Evolutionary conservation across 257 asterid species (phyloP).

Genomic region (Nicotiana sylvestris): DNA sequence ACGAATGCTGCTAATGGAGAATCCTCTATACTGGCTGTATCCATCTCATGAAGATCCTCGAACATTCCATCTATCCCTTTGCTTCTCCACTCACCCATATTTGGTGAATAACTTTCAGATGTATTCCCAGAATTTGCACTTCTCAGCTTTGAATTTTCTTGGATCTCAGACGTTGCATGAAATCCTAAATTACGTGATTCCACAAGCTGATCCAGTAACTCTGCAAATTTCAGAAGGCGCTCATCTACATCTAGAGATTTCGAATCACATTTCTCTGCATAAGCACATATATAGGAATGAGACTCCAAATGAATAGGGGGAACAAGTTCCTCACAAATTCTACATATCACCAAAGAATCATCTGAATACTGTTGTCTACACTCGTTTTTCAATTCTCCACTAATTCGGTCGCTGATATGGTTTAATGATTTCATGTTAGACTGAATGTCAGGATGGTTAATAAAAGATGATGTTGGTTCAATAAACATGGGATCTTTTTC

Average conservation of each 20-base stretch:
- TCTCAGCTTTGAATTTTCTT: conserved; percentile 46
- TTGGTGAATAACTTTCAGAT: conserved; percentile 68
- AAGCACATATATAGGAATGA: conserved; percentile 92
- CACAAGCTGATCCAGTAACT: conserved; percentile 75
- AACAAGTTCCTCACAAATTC: conserved; percentile 90
- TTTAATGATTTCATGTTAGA: conserved; percentile 25
- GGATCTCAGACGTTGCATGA: conserved; percentile 51
- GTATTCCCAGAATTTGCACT: conserved; percentile 35
- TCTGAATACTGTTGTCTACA: conserved; percentile 39
- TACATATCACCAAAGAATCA: conserved; percentile 75
- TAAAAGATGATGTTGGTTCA: conserved; percentile 31
- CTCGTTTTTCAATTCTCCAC: conserved; percentile 33
- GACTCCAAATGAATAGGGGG: conserved; percentile 81
- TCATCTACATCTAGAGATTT: conserved; percentile 66
- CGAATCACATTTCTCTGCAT: conserved; percentile 86
- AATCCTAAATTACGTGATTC: conserved; percentile 52
- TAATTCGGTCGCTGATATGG: conserved; percentile 30
- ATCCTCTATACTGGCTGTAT: conserved; percentile 92
- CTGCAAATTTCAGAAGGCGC: conserved; percentile 73
- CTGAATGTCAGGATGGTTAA: conserved; percentile 11
- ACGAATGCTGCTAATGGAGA: conserved; percentile 48
- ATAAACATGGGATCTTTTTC: conserved; percentile 25
- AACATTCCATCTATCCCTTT: conserved; percentile 88
- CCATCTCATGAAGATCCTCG: conserved; percentile 99
- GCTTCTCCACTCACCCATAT: conserved; percentile 61